Conservation (phyloP, 129 eudicot genomes). For the Flaveria bidentis region DNA sequence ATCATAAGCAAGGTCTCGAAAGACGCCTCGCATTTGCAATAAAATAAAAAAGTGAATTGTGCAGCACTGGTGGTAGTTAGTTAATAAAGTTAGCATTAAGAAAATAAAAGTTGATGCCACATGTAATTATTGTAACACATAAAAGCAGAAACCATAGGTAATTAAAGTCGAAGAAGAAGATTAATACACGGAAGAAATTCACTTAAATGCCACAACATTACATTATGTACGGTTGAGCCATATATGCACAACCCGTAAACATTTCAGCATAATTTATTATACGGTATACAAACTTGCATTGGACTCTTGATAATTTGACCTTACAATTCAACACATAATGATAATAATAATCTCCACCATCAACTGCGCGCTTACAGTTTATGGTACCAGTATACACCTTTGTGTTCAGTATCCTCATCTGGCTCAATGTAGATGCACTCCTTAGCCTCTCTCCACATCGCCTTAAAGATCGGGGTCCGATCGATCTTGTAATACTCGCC, state of each 20-base stretch:
- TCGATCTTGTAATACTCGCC: conserved; percentile 48
- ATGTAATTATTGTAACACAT: background rate
- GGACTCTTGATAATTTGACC: background rate
- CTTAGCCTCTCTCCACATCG: conserved; percentile 43
- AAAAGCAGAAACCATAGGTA: background rate
- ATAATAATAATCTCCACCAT: background rate
- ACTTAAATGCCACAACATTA: background rate
- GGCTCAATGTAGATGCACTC: conserved; percentile 45
- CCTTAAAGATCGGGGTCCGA: conserved; percentile 43
- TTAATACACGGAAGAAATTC: background rate
- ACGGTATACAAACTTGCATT: conserved; percentile 6
- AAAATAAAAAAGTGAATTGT: too few relatives aligned
- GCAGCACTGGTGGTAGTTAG: too few relatives aligned
- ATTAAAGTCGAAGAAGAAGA: background rate
- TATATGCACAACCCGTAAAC: conserved; percentile 22
- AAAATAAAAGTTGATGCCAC: too few relatives aligned
- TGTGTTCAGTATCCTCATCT: conserved; percentile 36
- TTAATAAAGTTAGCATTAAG: too few relatives aligned
- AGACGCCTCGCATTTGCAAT: too few relatives aligned
- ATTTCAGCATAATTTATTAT: conserved; percentile 20
- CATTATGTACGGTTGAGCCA: conserved; percentile 18
- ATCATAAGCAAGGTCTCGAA: too few relatives aligned
- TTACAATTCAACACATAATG: background rate
- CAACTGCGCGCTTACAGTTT: conserved; percentile 13
- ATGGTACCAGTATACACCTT: conserved; percentile 44